Percentiles rank a stretch among this genome's conserved stretches.
phyloP scores from a whole-genome alignment of 1,139 yeast genomes.

The Spencermartinsiella ligniputridi region DNA sequence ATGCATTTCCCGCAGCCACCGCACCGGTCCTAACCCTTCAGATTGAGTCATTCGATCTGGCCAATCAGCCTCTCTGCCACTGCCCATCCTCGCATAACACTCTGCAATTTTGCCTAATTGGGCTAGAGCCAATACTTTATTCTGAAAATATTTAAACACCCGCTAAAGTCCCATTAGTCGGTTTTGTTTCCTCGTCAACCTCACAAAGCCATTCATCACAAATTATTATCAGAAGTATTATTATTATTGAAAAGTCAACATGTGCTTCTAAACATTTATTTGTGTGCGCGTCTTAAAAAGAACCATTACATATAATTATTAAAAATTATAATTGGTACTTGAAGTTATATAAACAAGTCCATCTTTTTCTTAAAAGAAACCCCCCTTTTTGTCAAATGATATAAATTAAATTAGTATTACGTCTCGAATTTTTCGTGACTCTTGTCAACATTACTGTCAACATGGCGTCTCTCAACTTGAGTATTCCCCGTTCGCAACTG shows the following conservation, averaged over 20 bases:
- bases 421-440: constrained; percentile 1
- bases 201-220: not conserved
- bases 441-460: not conserved
- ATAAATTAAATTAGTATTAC: not conserved
- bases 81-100: not conserved
- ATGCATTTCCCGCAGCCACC: too few relatives aligned
- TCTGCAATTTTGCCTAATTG: not conserved
- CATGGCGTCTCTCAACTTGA: not conserved
- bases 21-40: not conserved
- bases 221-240: not conserved
- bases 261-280: not conserved
- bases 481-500: not conserved
- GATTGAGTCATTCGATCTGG: not conserved
- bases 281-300: constrained; percentile 1
- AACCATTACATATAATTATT: constrained; percentile 1
- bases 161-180: not conserved
- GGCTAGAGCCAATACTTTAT: not conserved
- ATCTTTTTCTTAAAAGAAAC: not conserved
- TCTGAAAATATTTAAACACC: not conserved
- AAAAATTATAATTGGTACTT: not conserved
- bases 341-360: not conserved
- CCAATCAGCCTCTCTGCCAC: not conserved
- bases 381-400: not conserved
- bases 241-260: not conserved
- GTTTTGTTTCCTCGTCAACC: not conserved